Conservation (phyloP, 2,329 filamentous ascomycete genomes). For the Scedosporium boydii region DNA sequence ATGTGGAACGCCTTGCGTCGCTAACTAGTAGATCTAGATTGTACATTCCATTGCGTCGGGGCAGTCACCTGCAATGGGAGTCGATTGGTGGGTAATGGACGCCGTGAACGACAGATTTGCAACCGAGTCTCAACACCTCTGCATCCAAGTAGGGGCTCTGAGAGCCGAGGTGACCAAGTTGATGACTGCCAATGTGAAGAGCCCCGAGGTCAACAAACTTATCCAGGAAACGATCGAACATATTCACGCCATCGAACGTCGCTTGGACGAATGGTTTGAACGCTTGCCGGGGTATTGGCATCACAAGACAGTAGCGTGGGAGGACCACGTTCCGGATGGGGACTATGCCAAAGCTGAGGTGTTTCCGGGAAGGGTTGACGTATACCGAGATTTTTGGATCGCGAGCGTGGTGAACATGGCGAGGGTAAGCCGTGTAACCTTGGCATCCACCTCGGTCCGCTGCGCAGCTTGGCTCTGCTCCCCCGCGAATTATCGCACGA, state of each 20-base stretch:
- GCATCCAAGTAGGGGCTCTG: constrained; percentile 45
- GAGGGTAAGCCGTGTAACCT: constrained; percentile 42
- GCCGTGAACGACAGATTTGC: constrained; percentile 39
- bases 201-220: constrained; percentile 38
- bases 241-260: constrained; percentile 41
- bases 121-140: constrained; percentile 38
- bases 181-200: constrained; percentile 35
- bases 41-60: constrained; percentile 5
- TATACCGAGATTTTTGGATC: constrained; percentile 49
- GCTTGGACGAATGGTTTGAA: constrained; percentile 41
- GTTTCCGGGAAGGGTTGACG: constrained; percentile 50
- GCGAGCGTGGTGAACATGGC: constrained; percentile 48
- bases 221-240: constrained; percentile 42
- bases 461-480: constrained; percentile 52
- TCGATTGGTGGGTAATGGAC: constrained; percentile 50
- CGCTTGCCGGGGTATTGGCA: constrained; percentile 39
- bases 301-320: constrained; percentile 46
- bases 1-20: neutral
- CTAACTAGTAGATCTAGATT: constrained; percentile 7
- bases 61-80: constrained; percentile 34
- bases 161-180: constrained; percentile 42
- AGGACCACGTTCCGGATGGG: constrained; percentile 39
- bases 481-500: constrained; percentile 53
- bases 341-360: constrained; percentile 45
- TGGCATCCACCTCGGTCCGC: constrained; percentile 46